Conservation (phyloP, 2,329 filamentous ascomycete species). For the Penicillium glabrum region DNA sequence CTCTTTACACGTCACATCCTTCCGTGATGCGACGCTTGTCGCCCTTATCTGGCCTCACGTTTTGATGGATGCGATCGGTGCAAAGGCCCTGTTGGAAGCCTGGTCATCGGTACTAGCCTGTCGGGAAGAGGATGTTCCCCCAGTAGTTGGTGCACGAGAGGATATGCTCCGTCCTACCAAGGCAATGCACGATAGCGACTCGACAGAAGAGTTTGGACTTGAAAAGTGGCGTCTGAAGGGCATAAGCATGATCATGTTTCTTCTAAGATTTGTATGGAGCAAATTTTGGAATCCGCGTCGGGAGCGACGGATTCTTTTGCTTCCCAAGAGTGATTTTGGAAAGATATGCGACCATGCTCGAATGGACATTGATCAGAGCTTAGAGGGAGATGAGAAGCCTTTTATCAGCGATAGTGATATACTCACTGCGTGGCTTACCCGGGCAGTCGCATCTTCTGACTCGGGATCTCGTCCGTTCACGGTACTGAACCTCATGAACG, state of each 20-base stretch:
- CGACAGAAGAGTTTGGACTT: constrained; percentile 1
- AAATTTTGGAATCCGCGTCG: constrained; percentile 1
- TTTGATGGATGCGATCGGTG: constrained; percentile 12
- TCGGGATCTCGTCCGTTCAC: constrained; percentile 4
- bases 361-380: not conserved
- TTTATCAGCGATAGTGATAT: constrained; percentile 14
- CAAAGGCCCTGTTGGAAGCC: constrained; percentile 4
- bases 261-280: constrained; percentile 10
- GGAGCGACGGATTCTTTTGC: constrained; percentile 2
- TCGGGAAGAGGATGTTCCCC: constrained; percentile 4
- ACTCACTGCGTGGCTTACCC: constrained; percentile 8
- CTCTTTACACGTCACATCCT: constrained; percentile 11
- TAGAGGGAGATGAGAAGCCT: not conserved
- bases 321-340: constrained; percentile 1
- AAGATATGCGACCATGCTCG: not conserved
- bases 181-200: not conserved
- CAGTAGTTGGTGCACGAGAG: constrained; percentile 7
- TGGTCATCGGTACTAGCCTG: constrained; percentile 11
- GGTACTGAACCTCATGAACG: constrained; percentile 8
- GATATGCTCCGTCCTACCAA: constrained; percentile 5
- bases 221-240: constrained; percentile 5
- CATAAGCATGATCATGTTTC: not conserved
- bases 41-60: constrained; percentile 12
- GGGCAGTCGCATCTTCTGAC: constrained; percentile 2
- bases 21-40: constrained; percentile 12